A percentile compares a stretch with the other conserved stretches of the same genome.
phyloP scores from a whole-genome alignment of 2,329 filamentous ascomycete genomes.

The Penicillium sp. region DNA sequence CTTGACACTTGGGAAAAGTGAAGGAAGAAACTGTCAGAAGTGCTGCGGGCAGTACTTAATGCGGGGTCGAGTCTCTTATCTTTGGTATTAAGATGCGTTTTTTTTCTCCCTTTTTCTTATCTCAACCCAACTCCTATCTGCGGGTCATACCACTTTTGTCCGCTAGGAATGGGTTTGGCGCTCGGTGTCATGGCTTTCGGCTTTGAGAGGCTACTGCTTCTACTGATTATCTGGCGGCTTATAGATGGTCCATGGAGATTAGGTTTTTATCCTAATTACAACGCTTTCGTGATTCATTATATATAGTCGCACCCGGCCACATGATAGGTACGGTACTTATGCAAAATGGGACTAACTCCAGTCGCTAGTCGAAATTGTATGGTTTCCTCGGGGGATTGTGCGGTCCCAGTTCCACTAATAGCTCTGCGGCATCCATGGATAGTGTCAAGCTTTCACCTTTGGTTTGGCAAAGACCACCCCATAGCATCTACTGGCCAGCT shows the following conservation, averaged over 20 bases:
- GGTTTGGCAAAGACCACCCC: constrained; percentile 19
- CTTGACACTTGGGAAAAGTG: neutral
- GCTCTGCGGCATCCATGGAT: neutral
- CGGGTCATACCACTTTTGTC: neutral
- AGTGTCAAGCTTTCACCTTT: neutral
- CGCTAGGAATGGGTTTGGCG: constrained; percentile 7
- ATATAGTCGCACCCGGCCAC: constrained; percentile 1
- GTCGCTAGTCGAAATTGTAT: neutral
- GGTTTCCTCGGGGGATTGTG: neutral
- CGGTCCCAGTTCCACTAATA: neutral
- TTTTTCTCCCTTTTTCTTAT: constrained; percentile 9
- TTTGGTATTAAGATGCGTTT: constrained; percentile 10
- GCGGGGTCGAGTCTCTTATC: constrained; percentile 12
- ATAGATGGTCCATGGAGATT: neutral
- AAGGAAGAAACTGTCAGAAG: constrained; percentile 10
- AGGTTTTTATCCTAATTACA: constrained; percentile 8
- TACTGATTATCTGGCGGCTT: constrained; percentile 1
- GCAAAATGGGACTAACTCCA: neutral
- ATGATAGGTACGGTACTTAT: neutral
- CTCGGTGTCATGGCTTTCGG: constrained; percentile 10
- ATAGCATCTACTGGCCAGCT: constrained; percentile 38
- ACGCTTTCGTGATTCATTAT: constrained; percentile 17
- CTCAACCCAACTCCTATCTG: constrained; percentile 1
- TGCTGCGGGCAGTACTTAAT: constrained; percentile 13
- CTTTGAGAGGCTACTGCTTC: neutral